phyloP scores from a whole-genome alignment of 345 rosid genomes.

The Bretschneidera sinensis region DNA sequence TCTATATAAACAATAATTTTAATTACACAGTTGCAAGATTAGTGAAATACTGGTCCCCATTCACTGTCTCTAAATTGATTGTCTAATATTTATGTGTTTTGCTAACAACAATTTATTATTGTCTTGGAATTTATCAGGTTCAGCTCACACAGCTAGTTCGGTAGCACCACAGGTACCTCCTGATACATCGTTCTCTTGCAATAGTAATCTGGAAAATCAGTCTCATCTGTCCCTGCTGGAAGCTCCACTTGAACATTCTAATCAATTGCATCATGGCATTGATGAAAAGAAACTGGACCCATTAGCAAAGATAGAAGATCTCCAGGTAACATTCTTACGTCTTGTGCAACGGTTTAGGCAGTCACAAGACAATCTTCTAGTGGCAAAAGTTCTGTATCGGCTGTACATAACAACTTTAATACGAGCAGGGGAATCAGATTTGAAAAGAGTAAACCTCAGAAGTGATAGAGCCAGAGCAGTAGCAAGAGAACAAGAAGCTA shows the following conservation, averaged over 20 bases:
- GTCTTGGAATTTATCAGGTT: constrained; percentile 16
- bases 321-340: constrained; percentile 66
- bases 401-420: constrained; percentile 66
- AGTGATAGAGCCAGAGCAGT: constrained; percentile 45
- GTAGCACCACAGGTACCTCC: constrained; percentile 30
- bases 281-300: constrained; percentile 39
- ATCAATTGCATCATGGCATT: constrained; percentile 20
- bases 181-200: constrained; percentile 38
- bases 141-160: constrained; percentile 31
- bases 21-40: background rate
- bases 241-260: constrained; percentile 33
- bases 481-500: constrained; percentile 68
- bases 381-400: constrained; percentile 78
- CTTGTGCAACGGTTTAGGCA: constrained; percentile 61
- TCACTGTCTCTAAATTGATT: background rate
- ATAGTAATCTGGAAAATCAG: constrained; percentile 31
- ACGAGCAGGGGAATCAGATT: constrained; percentile 69
- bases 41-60: constrained; percentile 1
- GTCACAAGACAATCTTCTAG: constrained; percentile 56
- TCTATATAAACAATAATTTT: background rate
- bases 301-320: constrained; percentile 55
- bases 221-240: constrained; percentile 34
- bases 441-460: constrained; percentile 45
- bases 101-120: constrained; percentile 15
- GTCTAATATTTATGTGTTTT: constrained; percentile 3